Conservation (phyloP, 106 monocot genomes). For the Platanthera zijinensis region DNA sequence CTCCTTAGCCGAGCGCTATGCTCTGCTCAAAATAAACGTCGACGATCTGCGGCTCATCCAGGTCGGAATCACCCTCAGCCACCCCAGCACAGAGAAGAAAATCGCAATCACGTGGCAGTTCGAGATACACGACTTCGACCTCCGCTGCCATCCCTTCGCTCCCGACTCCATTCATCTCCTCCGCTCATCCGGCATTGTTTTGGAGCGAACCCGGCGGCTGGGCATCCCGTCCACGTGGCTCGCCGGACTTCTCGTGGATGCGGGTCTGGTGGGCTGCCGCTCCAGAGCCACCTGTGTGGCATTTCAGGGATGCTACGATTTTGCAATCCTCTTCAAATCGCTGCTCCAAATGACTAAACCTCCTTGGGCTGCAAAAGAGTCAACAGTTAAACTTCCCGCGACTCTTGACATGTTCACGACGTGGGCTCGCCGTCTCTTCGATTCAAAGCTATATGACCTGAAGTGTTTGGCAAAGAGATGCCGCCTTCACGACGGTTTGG, state of each 20-base stretch:
- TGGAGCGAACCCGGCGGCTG: background rate
- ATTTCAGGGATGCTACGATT: constrained; percentile 2
- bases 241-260: background rate
- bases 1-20: background rate
- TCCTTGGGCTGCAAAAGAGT: background rate
- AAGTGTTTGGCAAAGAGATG: background rate
- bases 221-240: background rate
- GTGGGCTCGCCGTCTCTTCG: background rate
- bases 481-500: background rate
- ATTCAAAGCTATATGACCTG: background rate
- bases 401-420: background rate
- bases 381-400: background rate
- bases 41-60: constrained; percentile 1
- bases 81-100: too few species aligned
- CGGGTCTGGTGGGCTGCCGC: background rate
- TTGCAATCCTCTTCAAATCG: background rate
- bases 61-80: background rate
- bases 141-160: background rate
- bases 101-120: background rate
- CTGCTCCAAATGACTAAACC: background rate
- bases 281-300: background rate
- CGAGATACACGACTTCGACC: background rate
- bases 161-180: background rate
- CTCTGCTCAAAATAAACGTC: background rate
- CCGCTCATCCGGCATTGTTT: background rate